phyloP scores from a whole-genome alignment of 768 basidiomycete genomes.

The Austroboletus eburneus region DNA sequence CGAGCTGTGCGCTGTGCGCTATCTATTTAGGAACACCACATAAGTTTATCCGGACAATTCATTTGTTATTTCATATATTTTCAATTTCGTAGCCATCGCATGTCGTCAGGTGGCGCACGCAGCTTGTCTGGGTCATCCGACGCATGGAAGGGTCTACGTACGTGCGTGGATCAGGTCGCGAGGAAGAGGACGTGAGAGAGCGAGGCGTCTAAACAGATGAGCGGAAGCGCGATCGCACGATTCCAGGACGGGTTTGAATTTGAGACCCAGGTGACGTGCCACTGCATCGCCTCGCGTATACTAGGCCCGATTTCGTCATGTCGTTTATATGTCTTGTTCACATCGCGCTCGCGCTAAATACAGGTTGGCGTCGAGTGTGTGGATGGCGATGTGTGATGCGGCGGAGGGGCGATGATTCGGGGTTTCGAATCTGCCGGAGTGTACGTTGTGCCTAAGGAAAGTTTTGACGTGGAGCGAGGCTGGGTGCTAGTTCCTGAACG shows the following conservation, averaged over 20 bases:
- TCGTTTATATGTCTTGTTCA: background rate
- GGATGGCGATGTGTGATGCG: background rate
- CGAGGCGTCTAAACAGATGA: conserved; percentile 7
- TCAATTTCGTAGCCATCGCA: too few relatives aligned
- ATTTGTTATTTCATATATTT: too few relatives aligned
- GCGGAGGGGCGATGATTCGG: too few relatives aligned
- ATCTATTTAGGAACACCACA: conserved; percentile 16
- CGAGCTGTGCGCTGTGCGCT: too few relatives aligned
- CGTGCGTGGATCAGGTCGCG: background rate
- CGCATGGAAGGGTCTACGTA: background rate
- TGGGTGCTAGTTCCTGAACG: too few relatives aligned
- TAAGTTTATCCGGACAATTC: too few relatives aligned
- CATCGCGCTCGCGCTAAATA: background rate
- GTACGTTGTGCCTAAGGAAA: too few relatives aligned
- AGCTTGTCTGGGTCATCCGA: background rate
- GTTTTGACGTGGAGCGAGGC: background rate
- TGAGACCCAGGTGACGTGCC: too few relatives aligned
- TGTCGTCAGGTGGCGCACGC: conserved; percentile 1
- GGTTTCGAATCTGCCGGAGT: too few relatives aligned
- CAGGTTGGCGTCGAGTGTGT: background rate
- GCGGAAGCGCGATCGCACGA: background rate
- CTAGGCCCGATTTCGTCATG: too few relatives aligned
- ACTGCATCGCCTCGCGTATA: too few relatives aligned
- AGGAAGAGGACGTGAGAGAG: background rate
- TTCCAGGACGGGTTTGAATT: too few relatives aligned